These are phyloP conservation scores for Colletotrichum siamense DNA, from an alignment of 2,329 filamentous ascomycete species.

Conservation along the genomic window DNA sequence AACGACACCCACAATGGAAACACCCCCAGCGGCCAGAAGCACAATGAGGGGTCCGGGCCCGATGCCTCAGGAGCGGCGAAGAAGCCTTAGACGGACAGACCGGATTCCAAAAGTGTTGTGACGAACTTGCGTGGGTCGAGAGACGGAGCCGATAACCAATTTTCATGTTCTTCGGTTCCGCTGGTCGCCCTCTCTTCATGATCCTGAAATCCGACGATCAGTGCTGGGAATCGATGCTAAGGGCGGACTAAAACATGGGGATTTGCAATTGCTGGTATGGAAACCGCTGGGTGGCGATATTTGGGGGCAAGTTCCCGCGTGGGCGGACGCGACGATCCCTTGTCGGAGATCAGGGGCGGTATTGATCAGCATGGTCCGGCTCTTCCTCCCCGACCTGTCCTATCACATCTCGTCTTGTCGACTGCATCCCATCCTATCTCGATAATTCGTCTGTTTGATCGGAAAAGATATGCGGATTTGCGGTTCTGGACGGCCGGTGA, in stretches of 20 bases:
- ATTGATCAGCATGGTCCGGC: not conserved
- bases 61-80: not conserved
- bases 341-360: not conserved
- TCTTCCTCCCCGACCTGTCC: not conserved
- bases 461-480: not conserved
- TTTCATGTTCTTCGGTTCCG: not conserved
- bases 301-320: not conserved
- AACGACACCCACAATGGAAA: not conserved
- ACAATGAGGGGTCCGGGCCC: not conserved
- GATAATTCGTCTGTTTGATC: not conserved
- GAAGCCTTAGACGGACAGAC: not conserved
- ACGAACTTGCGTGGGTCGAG: not conserved
- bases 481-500: not conserved
- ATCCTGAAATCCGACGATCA: not conserved
- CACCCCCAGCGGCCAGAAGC: not conserved
- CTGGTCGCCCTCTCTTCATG: not conserved
- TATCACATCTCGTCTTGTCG: not conserved
- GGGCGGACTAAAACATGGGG: not conserved
- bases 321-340: not conserved
- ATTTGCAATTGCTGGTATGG: not conserved
- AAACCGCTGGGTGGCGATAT: not conserved
- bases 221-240: not conserved
- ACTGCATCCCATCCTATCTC: not conserved
- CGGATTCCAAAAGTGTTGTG: not conserved
- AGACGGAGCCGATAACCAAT: not conserved